phyloP scores from a whole-genome alignment of 768 basidiomycete genomes.

The Lenzites betulinus region DNA sequence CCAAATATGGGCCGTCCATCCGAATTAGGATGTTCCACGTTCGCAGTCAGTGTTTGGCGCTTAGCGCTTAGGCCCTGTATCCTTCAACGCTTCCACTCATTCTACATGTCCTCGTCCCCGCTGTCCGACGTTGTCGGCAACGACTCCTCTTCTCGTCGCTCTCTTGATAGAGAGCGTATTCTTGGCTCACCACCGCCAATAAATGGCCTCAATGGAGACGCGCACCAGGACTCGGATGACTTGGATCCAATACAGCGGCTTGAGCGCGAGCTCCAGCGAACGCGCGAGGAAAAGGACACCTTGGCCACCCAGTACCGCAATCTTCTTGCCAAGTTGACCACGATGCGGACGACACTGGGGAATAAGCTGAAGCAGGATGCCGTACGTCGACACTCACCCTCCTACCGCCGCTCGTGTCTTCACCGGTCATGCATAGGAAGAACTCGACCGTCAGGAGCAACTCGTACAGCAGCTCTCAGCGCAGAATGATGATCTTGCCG shows the following conservation, averaged over 20 bases:
- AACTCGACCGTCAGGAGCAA: constrained; percentile 91
- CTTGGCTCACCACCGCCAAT: constrained; percentile 27
- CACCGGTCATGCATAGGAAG: constrained; percentile 67
- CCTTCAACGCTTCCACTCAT: constrained; percentile 2
- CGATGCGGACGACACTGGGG: constrained; percentile 91
- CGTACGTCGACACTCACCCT: constrained; percentile 47
- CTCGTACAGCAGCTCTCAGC: constrained; percentile 75
- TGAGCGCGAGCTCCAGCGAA: constrained; percentile 72
- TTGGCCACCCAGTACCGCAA: constrained; percentile 83
- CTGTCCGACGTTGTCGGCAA: constrained; percentile 18
- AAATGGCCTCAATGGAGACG: constrained; percentile 30
- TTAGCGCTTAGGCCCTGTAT: neutral
- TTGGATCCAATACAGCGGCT: constrained; percentile 59
- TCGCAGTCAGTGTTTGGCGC: neutral
- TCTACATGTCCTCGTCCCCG: constrained; percentile 18
- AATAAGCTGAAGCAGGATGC: constrained; percentile 97
- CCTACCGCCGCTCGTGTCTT: constrained; percentile 3
- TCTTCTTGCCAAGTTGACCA: constrained; percentile 84
- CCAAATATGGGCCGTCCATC: neutral
- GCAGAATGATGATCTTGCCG: constrained; percentile 72
- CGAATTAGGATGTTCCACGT: neutral
- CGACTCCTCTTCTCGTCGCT: constrained; percentile 24
- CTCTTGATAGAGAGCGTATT: constrained; percentile 30
- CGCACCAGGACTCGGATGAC: constrained; percentile 37
- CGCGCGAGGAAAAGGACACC: constrained; percentile 85